Evolutionary conservation across 1,139 yeast species (phyloP).

Genomic region (Saccharomyces hybrid): DNA sequence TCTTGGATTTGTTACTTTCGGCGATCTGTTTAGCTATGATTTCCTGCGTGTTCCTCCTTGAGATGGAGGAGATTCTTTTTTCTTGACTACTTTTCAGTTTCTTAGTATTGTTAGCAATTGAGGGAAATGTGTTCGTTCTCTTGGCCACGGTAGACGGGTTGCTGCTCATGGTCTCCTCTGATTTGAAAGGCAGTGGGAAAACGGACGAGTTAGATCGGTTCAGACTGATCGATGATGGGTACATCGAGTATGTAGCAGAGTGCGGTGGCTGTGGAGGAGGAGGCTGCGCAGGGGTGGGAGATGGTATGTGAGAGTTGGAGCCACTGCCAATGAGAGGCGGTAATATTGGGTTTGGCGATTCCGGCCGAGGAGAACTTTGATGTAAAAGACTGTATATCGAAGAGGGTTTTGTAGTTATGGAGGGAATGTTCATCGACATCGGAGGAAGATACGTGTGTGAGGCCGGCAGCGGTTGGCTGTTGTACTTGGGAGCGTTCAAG

Average conservation of each 20-base stretch:
- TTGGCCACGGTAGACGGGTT: not conserved
- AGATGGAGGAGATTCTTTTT: not conserved
- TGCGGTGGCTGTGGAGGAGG: not conserved
- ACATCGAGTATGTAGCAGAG: not conserved
- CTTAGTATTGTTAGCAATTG: not conserved
- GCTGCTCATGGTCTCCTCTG: not conserved
- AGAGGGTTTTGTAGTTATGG: not conserved
- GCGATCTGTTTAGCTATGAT: constrained; percentile 23
- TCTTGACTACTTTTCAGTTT: not conserved
- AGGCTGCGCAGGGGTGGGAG: not conserved
- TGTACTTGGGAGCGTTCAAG: not conserved
- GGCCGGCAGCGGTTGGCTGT: not conserved
- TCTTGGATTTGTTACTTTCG: constrained; percentile 22
- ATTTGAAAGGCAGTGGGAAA: not conserved
- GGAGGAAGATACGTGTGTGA: not conserved
- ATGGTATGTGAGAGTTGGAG: not conserved
- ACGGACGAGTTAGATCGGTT: not conserved
- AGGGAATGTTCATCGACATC: not conserved
- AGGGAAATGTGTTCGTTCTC: not conserved
- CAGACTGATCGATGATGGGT: not conserved
- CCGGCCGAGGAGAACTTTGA: not conserved
- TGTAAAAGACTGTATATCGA: not conserved
- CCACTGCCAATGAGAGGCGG: not conserved
- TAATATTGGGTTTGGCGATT: not conserved
- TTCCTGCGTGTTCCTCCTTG: not conserved